Percentiles rank a stretch among this genome's conserved stretches.
Conservation (phyloP, 1,139 yeast species). For the Sugiyamaella novakii region DNA sequence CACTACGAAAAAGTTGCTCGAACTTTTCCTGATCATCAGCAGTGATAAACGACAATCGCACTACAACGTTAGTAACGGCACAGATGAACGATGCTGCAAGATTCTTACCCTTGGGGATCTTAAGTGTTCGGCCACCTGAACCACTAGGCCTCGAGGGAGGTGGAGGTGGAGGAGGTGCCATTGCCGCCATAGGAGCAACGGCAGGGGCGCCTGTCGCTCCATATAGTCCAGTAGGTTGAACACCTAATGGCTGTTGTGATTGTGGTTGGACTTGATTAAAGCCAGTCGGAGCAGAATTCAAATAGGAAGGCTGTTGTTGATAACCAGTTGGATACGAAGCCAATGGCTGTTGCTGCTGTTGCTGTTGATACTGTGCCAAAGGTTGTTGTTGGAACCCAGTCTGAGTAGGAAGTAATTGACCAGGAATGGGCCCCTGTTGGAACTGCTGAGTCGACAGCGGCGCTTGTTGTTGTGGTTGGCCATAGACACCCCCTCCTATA, state of each 20-base stretch:
- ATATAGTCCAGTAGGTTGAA: conserved; percentile 7
- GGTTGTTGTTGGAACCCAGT: conserved; percentile 18
- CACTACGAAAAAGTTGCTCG: conserved; percentile 75
- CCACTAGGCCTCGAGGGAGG: conserved; percentile 6
- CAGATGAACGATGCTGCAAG: no score
- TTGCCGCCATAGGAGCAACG: neutral
- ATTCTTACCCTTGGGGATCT: conserved; percentile 41
- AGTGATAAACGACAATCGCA: conserved; percentile 80
- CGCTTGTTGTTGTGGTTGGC: conserved; percentile 18
- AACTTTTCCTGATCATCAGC: conserved; percentile 84
- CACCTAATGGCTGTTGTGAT: conserved; percentile 4
- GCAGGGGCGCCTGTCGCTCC: neutral
- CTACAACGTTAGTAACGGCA: conserved; percentile 35
- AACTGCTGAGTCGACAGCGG: conserved; percentile 20
- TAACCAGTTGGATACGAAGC: conserved; percentile 26
- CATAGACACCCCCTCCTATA: conserved; percentile 6
- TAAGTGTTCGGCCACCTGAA: conserved; percentile 11
- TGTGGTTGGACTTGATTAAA: conserved; percentile 14
- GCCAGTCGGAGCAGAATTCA: conserved; percentile 26
- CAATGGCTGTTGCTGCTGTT: conserved; percentile 29
- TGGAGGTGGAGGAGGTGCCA: conserved; percentile 12
- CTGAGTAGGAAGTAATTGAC: conserved; percentile 14
- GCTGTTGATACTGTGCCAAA: conserved; percentile 18
- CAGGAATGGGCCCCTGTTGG: neutral
- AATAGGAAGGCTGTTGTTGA: conserved; percentile 24